Evolutionary conservation across 2,329 filamentous ascomycete species (phyloP), one percentile per base, ranked within the genome.

Genomic region (Trichoderma sp.): DNA sequence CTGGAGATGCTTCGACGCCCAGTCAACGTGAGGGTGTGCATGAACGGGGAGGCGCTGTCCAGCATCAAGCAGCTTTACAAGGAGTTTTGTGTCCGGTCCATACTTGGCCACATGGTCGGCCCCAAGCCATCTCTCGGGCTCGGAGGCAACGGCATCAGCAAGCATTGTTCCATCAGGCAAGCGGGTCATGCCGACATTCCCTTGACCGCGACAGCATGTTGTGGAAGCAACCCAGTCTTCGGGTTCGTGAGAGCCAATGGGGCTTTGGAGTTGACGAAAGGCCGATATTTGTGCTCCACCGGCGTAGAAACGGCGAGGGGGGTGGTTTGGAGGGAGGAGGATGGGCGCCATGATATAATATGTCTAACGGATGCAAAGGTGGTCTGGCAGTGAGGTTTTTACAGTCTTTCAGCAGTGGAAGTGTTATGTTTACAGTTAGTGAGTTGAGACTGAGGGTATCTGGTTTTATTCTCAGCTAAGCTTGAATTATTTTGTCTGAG

Each of bases 21-120:
- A 76, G 59, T 72, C 70, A 13, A 71, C 71, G 26, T 73, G 73
- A 23, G 74, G 75, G 34, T 76, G 75, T 2, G 73, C 75, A 39
- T 76, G 75, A 3, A 76, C 72, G 13, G 74, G 75, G 3, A 76
- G 73, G 1, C 74, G 68, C 58, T 76, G 74, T 1, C 72, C 74
- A 9, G 74, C 71, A 34, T 76, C 75, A n/a, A 76, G 73, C 23
- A 76, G 66, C 73, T 76, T 76, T 36, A 76, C 71, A 6, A 75
- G 69, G 4, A 76, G 63, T 59, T 76, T 74, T 4, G 73, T 74
- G 55, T 76, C 73, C 30, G 43, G 30, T 15, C 74, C 74, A 32
- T 71, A 73, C 12, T 72, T 71, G 8, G 68, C 70, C 1, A 74
- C 58, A 63, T 76, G 74, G 0, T 72, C 55, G 2, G 59, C n/a